Evolutionary conservation across 108 stramenopile genomes (phyloP).

Genomic region (Aureococcus anophagefferens): DNA sequence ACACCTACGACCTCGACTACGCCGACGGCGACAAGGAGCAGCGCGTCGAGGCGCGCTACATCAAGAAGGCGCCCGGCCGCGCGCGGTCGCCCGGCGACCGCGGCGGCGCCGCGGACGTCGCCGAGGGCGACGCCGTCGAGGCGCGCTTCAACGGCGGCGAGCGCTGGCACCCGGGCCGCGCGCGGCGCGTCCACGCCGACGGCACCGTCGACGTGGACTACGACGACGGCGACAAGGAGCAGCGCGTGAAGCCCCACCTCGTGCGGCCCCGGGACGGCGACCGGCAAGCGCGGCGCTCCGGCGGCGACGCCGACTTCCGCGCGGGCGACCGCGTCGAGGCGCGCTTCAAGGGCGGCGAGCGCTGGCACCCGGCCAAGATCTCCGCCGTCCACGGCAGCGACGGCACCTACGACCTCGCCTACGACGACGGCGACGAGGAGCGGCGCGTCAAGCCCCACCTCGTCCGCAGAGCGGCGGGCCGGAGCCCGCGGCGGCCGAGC

Average conservation of each 20-base stretch:
- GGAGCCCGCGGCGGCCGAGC: no score
- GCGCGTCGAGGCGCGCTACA: background rate
- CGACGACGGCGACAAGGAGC: slow-evolving; percentile 14
- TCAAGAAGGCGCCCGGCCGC: background rate
- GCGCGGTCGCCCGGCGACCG: background rate
- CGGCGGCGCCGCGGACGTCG: no score
- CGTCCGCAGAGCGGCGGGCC: no score
- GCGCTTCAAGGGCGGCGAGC: slow-evolving; percentile 20
- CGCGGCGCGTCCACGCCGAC: slow-evolving; percentile 3
- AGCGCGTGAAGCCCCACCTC: background rate
- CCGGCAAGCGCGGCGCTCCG: background rate
- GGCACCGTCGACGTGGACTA: slow-evolving; percentile 15
- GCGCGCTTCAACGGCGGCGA: slow-evolving; percentile 3
- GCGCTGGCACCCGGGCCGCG: slow-evolving; percentile 5
- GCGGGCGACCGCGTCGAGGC: slow-evolving; percentile 38
- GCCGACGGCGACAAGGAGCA: slow-evolving; percentile 17
- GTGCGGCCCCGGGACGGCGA: no score
- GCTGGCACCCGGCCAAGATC: slow-evolving; percentile 8
- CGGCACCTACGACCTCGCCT: slow-evolving; percentile 27
- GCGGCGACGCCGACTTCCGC: slow-evolving; percentile 2
- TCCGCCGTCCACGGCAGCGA: slow-evolving; percentile 18
- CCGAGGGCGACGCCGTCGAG: slow-evolving; percentile 8
- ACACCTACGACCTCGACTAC: slow-evolving; percentile 13
- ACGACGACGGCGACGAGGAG: slow-evolving; percentile 35
- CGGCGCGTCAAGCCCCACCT: background rate